Conservation (phyloP, 768 basidiomycete species). For the Podaxis sp. region DNA sequence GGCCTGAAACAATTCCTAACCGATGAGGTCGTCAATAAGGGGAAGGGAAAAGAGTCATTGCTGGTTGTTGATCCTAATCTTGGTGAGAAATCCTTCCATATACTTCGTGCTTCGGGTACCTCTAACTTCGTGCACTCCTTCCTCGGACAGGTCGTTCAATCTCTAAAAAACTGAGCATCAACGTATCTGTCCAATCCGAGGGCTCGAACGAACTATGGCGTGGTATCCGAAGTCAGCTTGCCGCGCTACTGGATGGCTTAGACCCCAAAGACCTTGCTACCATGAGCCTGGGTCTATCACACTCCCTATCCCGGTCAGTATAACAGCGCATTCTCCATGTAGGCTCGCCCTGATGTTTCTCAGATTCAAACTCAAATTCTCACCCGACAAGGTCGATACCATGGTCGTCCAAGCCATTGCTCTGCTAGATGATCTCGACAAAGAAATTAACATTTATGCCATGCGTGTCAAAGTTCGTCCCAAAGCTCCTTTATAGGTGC, state of each 20-base stretch:
- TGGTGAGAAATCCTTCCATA: slow-evolving; percentile 49
- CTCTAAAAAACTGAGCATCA: slow-evolving; percentile 91
- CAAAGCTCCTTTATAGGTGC: neutral
- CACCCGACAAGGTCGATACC: slow-evolving; percentile 98
- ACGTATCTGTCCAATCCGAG: slow-evolving; percentile 64
- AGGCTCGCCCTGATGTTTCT: neutral
- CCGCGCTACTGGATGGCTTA: slow-evolving; percentile 83
- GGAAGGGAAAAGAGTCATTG: slow-evolving; percentile 83
- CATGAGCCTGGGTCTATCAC: slow-evolving; percentile 96
- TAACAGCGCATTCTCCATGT: neutral
- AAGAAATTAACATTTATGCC: slow-evolving; percentile 98
- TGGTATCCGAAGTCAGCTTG: slow-evolving; percentile 89
- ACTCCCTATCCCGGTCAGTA: slow-evolving; percentile 87
- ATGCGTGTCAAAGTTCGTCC: slow-evolving; percentile 92
- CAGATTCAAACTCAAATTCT: slow-evolving; percentile 99
- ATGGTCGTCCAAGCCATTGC: slow-evolving; percentile 99
- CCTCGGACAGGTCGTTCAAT: slow-evolving; percentile 69
- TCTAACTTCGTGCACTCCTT: neutral
- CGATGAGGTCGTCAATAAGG: slow-evolving; percentile 83
- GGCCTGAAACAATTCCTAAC: slow-evolving; percentile 91
- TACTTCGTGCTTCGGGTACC: neutral
- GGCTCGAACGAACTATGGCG: slow-evolving; percentile 77
- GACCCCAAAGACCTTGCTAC: slow-evolving; percentile 94
- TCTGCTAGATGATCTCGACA: slow-evolving; percentile 96
- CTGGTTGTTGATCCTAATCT: slow-evolving; percentile 90